Conservation (phyloP, 2,329 filamentous ascomycete species). For the Chaetomium olivaceum region DNA sequence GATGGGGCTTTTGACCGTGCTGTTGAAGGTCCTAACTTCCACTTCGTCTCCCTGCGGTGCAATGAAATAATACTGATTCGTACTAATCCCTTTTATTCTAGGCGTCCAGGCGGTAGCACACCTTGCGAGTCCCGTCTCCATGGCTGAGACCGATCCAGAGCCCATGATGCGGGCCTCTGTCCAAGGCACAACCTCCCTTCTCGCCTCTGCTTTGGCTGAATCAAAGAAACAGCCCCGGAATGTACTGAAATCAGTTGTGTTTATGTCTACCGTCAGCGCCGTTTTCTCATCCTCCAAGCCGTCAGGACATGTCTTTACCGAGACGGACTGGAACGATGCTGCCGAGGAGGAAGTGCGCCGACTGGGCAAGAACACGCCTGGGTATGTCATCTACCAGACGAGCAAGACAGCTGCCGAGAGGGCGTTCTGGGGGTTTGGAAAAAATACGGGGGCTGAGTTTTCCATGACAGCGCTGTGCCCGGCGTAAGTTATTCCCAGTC, state of each 20-base stretch:
- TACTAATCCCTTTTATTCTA: not conserved
- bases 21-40: conserved; percentile 11
- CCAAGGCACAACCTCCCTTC: conserved; percentile 26
- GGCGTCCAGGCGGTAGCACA: conserved; percentile 25
- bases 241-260: conserved; percentile 19
- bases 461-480: conserved; percentile 24
- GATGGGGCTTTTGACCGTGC: conserved; percentile 24
- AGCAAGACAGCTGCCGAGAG: conserved; percentile 26
- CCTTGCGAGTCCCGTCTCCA: conserved; percentile 28
- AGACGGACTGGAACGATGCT: conserved; percentile 26
- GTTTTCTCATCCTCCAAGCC: conserved; percentile 20
- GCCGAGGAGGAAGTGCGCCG: conserved; percentile 21
- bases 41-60: no score
- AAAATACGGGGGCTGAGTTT: conserved; percentile 8
- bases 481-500: conserved; percentile 10
- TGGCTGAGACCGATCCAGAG: conserved; percentile 16
- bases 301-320: conserved; percentile 20
- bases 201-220: conserved; percentile 16
- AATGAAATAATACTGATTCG: not conserved
- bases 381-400: conserved; percentile 26
- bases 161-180: conserved; percentile 28
- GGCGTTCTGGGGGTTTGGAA: conserved; percentile 21
- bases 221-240: not conserved
- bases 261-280: conserved; percentile 29
- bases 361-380: conserved; percentile 14